Evolutionary conservation across 2,329 filamentous ascomycete genomes (phyloP).

Genomic region (Aureobasidium lini): DNA sequence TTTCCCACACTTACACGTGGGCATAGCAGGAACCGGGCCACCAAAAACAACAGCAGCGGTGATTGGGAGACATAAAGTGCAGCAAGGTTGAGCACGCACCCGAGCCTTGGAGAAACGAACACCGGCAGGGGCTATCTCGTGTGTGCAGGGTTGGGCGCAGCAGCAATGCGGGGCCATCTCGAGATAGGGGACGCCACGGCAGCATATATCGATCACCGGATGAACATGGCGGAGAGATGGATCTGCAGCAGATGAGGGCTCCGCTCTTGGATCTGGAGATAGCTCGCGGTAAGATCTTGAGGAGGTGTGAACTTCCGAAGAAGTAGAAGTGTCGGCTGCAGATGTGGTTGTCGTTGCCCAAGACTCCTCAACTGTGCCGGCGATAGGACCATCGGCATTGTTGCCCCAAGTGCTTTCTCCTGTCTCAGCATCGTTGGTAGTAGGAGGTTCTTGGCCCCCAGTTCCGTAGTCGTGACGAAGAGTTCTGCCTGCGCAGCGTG

Average conservation of each 20-base stretch:
- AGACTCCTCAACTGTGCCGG: background rate
- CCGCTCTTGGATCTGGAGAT: no score
- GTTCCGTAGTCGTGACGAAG: background rate
- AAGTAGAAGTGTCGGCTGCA: background rate
- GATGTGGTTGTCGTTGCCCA: background rate
- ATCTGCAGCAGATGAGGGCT: no score
- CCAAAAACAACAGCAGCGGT: background rate
- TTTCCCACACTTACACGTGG: background rate
- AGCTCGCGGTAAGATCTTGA: background rate
- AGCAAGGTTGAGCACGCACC: background rate
- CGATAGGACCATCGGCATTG: background rate
- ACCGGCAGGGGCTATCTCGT: background rate
- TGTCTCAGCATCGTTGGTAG: background rate
- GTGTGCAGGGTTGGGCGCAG: background rate
- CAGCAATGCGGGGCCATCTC: background rate
- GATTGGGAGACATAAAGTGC: background rate
- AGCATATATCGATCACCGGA: background rate
- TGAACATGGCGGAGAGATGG: background rate
- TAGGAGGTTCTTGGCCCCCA: no score
- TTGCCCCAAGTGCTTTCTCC: background rate
- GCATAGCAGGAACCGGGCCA: background rate
- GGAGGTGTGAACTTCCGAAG: background rate
- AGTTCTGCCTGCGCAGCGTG: background rate
- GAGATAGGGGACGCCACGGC: background rate
- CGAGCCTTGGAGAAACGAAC: no score